These are phyloP conservation scores for Pseudogymnoascus sp. DNA, from an alignment of 2,329 filamentous ascomycete species.

Conservation along the genomic window DNA sequence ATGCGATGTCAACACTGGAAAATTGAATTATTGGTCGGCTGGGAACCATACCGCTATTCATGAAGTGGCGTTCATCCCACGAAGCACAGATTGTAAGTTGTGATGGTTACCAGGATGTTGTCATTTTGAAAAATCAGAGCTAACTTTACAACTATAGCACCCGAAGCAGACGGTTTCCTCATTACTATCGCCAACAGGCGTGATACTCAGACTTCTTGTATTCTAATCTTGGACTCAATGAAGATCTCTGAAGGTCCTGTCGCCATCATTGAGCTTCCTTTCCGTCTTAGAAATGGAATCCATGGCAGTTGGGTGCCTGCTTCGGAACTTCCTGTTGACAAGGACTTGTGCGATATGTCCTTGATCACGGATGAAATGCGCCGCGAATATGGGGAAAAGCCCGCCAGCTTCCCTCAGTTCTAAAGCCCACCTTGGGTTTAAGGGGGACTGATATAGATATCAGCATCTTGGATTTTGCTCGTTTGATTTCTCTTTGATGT, in stretches of 20 bases:
- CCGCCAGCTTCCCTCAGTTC: too few species aligned
- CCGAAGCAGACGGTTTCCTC: slow-evolving; percentile 28
- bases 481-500: too few species aligned
- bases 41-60: too few species aligned
- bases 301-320: slow-evolving; percentile 28
- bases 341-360: too few species aligned
- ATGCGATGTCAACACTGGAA: slow-evolving; percentile 15
- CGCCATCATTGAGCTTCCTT: slow-evolving; percentile 27
- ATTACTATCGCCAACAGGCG: slow-evolving; percentile 29
- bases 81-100: slow-evolving; percentile 26
- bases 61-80: slow-evolving; percentile 19
- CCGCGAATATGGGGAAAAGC: too few species aligned
- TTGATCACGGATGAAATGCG: too few species aligned
- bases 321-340: too few species aligned
- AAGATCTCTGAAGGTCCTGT: slow-evolving; percentile 27
- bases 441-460: too few species aligned
- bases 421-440: too few species aligned
- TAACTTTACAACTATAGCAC: slow-evolving; percentile 22
- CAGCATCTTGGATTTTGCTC: too few species aligned
- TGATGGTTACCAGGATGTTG: slow-evolving; percentile 11
- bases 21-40: slow-evolving; percentile 18
- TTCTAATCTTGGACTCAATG: slow-evolving; percentile 28
- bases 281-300: slow-evolving; percentile 23
- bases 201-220: slow-evolving; percentile 25
- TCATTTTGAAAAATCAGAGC: too few species aligned